Conservation (phyloP, 768 basidiomycete species). For the Cubamyces sp. region DNA sequence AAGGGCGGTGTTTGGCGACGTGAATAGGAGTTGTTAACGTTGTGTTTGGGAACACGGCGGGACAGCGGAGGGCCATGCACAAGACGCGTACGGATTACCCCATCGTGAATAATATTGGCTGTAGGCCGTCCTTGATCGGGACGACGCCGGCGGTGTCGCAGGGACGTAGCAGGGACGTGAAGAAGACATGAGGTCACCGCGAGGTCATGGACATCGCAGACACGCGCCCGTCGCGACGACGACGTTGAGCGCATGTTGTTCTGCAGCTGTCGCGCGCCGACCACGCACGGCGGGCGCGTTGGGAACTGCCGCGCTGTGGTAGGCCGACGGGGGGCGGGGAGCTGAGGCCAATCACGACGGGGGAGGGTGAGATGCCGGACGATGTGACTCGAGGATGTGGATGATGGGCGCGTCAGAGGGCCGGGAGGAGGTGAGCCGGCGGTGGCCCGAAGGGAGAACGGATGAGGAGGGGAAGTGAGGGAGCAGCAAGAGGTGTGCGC, state of each 20-base stretch:
- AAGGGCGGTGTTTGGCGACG: too few relatives aligned
- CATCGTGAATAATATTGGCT: too few relatives aligned
- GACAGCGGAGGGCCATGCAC: too few relatives aligned
- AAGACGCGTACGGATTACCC: too few relatives aligned
- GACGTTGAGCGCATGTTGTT: not conserved
- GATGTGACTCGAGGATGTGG: conserved; percentile 8
- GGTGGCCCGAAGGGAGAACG: not conserved
- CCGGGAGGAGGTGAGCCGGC: not conserved
- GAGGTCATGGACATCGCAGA: not conserved
- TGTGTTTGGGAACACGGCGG: too few relatives aligned
- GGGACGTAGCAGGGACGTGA: not conserved
- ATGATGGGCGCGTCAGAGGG: not conserved
- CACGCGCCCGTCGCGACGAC: not conserved
- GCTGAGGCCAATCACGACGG: too few relatives aligned
- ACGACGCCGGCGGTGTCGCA: not conserved
- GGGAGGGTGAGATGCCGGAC: not conserved
- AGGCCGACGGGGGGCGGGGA: too few relatives aligned
- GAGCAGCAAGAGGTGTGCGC: not conserved
- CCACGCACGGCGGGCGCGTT: not conserved
- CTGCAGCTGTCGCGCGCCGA: not conserved
- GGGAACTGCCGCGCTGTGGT: too few relatives aligned
- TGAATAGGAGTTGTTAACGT: too few relatives aligned
- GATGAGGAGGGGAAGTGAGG: conserved; percentile 3
- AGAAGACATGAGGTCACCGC: conserved; percentile 1
- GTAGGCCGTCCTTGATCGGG: not conserved